Base-by-base conservation (phyloP, 2,329 filamentous ascomycete species). In the Teratosphaeria gauchensis region DNA sequence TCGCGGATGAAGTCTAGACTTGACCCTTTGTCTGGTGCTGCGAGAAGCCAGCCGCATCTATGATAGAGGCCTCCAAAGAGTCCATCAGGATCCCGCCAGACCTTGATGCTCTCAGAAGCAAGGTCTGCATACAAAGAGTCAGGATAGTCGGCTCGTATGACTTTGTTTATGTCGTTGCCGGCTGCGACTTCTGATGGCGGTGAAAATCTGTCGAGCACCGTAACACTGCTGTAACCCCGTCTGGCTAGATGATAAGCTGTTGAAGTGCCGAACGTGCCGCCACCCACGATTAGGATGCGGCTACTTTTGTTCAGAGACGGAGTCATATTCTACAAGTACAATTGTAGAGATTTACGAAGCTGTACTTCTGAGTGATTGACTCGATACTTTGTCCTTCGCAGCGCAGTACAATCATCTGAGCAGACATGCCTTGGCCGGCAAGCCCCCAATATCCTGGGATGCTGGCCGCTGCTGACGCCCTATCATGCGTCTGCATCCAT, bases 131-230 rank as follows among this genome's bases (percentile, higher is more conserved):
- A 95, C 19, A 84, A 81, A 0, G 82, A 76, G 68, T 90, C 84
- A 5, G 87, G 84, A 69, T 96, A 96, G 77, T 96, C 91, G 38
- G 84, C 79, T 46, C 82, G 78, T 57, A 84, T 76, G 62, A 84
- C 83, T 57, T 79, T 78, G 61, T 78, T 78, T 38, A 79, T 68
- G 62, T 79, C 77, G 67, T 78, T 78, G 28, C 76, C 77, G 4
- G 77, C 76, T 12, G 76, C 74, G 56, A 77, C 76, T 7, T 70
- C 68, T 4, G 76, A 78, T 1, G 77, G 76, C 4, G 77, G 73
- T 1, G 69, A 70, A 58, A 77, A 73, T 0, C 73, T 73, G 58
- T 80, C 78, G n/a, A 81, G 69, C 6, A 80, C 74, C 2, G 73
- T 78, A 57, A 81, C 72, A 59, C 77, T 74, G 42, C 71, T 73